Conservation (phyloP, 768 basidiomycete genomes). For the Pulveroboletus ravenelii region DNA sequence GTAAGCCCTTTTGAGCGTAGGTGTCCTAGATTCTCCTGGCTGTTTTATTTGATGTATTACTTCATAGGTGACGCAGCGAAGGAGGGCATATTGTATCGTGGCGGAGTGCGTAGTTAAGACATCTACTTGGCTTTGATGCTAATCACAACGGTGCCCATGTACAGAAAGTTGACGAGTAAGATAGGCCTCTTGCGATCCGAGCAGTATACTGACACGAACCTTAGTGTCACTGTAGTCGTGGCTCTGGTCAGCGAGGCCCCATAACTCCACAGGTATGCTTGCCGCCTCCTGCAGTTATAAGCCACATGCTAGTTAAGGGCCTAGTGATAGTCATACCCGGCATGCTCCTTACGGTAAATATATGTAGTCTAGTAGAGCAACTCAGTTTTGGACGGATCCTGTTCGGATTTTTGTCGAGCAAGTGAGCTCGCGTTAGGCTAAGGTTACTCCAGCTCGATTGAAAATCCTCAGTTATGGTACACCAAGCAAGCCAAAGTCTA, state of each 20-base stretch:
- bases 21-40: slow-evolving; percentile 22
- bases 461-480: slow-evolving; percentile 27
- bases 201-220: slow-evolving; percentile 8
- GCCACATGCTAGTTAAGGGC: background rate
- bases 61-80: slow-evolving; percentile 55
- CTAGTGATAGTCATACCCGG: background rate
- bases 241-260: slow-evolving; percentile 62
- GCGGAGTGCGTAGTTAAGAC: slow-evolving; percentile 56
- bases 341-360: background rate
- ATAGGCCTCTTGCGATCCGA: slow-evolving; percentile 4
- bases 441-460: slow-evolving; percentile 3
- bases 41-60: slow-evolving; percentile 3
- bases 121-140: slow-evolving; percentile 7
- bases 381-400: background rate
- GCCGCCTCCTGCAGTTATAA: background rate
- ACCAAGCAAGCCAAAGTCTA: slow-evolving; percentile 20
- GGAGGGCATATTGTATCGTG: slow-evolving; percentile 59
- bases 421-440: background rate
- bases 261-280: slow-evolving; percentile 19
- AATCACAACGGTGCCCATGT: background rate
- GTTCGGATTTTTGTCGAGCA: background rate
- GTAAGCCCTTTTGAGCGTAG: slow-evolving; percentile 73
- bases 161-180: slow-evolving; percentile 81
- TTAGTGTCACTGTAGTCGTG: slow-evolving; percentile 67
- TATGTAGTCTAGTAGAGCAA: background rate